These are phyloP conservation scores for Leucosporidium creatinivorum DNA, from an alignment of 768 basidiomycete genomes.

Conservation along the genomic window DNA sequence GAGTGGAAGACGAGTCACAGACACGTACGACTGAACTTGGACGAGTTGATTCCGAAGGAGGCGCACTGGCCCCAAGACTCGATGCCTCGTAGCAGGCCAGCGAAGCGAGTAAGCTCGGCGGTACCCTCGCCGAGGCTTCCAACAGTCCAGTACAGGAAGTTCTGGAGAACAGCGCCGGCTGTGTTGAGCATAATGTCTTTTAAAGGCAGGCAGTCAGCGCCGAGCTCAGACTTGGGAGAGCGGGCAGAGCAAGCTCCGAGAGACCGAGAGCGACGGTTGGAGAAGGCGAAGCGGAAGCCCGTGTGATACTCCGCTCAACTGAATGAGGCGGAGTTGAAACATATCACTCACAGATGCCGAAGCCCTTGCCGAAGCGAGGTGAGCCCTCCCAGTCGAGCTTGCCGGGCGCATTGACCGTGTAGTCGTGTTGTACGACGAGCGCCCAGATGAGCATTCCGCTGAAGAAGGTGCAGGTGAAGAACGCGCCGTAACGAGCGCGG, in stretches of 20 bases:
- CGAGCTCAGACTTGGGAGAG: neutral
- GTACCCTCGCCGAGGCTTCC: neutral
- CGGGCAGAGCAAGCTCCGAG: too few species aligned
- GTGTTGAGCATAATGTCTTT: slow-evolving; percentile 12
- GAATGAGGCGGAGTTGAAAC: neutral
- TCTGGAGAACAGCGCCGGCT: slow-evolving; percentile 7
- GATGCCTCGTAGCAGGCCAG: slow-evolving; percentile 12
- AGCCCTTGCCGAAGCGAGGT: slow-evolving; percentile 3
- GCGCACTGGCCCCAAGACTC: slow-evolving; percentile 13
- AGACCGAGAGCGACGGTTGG: too few species aligned
- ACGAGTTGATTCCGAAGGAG: neutral
- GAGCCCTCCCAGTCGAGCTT: slow-evolving; percentile 13
- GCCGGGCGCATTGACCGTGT: neutral
- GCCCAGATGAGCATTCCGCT: slow-evolving; percentile 12
- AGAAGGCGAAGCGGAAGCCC: too few species aligned
- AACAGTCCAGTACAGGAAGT: slow-evolving; percentile 15
- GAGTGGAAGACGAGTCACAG: too few species aligned
- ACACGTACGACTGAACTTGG: neutral
- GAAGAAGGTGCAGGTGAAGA: slow-evolving; percentile 1
- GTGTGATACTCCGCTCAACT: too few species aligned
- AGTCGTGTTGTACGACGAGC: slow-evolving; percentile 9
- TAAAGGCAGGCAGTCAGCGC: neutral
- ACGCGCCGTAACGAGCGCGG: slow-evolving; percentile 3
- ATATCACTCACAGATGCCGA: neutral
- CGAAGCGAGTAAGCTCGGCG: slow-evolving; percentile 2